A percentile compares a stretch with the other conserved stretches of the same genome.
phyloP scores from a whole-genome alignment of 2,329 filamentous ascomycete genomes.

The Colletotrichum sp. region DNA sequence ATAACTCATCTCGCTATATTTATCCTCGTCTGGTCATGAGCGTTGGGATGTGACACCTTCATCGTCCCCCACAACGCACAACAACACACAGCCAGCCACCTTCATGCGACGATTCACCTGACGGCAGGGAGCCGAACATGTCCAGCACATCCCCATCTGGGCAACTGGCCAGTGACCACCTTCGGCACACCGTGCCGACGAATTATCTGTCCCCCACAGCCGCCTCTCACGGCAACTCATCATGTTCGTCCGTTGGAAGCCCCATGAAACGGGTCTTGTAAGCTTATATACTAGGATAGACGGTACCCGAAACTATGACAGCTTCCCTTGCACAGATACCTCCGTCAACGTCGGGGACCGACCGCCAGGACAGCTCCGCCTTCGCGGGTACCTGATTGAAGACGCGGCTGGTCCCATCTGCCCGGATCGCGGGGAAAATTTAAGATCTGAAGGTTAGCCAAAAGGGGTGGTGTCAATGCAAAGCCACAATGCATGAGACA shows the following conservation, averaged over 20 bases:
- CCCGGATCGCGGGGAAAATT: background rate
- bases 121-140: background rate
- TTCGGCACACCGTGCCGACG: background rate
- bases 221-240: background rate
- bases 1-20: background rate
- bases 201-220: background rate
- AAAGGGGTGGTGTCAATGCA: background rate
- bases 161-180: background rate
- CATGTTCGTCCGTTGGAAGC: background rate
- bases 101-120: background rate
- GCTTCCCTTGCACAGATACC: background rate
- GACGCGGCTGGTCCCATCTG: background rate
- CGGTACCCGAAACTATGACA: constrained; percentile 4
- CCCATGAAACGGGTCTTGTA: background rate
- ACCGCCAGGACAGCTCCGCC: background rate
- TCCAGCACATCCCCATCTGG: background rate
- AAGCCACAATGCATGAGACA: background rate
- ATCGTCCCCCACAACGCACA: background rate
- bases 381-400: background rate
- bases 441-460: background rate
- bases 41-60: background rate
- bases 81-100: background rate
- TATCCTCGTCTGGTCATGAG: background rate
- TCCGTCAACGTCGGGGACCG: background rate
- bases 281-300: constrained; percentile 1